These are phyloP conservation scores for Zanthoxylum bungeanum DNA, from an alignment of 345 rosid genomes.

Conservation along the genomic window DNA sequence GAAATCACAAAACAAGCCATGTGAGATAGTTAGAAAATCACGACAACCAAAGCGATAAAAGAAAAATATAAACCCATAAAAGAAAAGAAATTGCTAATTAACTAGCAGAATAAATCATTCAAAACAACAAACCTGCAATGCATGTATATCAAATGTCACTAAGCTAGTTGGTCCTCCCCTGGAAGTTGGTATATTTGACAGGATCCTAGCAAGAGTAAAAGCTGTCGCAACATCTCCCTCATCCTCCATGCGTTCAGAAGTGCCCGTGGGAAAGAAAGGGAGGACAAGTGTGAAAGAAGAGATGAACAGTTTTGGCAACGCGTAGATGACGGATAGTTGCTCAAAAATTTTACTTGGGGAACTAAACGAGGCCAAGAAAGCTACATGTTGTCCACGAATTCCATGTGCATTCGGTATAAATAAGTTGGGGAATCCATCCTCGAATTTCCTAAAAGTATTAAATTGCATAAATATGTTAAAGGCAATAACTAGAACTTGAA, in stretches of 20 bases:
- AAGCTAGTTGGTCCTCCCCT: conserved; percentile 96
- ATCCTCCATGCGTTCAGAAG: conserved; percentile 98
- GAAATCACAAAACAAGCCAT: conserved; percentile 10
- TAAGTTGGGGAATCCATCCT: conserved; percentile 90
- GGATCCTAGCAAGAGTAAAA: conserved; percentile 92
- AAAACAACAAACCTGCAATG: conserved; percentile 63
- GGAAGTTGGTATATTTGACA: conserved; percentile 78
- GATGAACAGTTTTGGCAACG: conserved; percentile 82
- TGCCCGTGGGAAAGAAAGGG: conserved; percentile 96
- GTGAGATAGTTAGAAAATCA: conserved; percentile 6
- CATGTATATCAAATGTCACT: conserved; percentile 97
- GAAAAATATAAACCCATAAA: not conserved
- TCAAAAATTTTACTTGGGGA: conserved; percentile 88
- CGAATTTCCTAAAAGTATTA: conserved; percentile 62
- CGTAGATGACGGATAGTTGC: conserved; percentile 89
- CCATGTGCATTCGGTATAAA: conserved; percentile 96
- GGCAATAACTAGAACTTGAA: not conserved
- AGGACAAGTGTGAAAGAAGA: conserved; percentile 94
- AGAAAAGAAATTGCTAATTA: not conserved
- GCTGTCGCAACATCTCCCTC: conserved; percentile 98
- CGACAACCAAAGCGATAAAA: not conserved
- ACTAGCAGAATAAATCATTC: not conserved
- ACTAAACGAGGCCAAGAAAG: conserved; percentile 92
- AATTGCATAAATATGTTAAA: not conserved
- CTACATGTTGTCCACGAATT: conserved; percentile 86